Conservation (phyloP, 2,329 filamentous ascomycete species). For the Ophiostoma australiae region DNA sequence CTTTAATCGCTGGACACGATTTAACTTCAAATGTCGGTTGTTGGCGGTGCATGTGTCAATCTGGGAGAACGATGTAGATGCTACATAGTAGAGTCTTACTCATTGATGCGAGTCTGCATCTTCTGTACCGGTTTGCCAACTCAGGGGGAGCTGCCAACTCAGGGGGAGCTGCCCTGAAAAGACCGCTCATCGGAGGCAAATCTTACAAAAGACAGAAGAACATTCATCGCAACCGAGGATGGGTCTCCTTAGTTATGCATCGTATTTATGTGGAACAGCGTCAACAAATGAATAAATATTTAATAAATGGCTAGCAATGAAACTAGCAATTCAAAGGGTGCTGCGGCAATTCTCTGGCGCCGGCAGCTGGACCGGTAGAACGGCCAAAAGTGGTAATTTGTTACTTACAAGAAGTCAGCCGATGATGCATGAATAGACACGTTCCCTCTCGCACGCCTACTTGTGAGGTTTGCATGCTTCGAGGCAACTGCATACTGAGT, state of each 20-base stretch:
- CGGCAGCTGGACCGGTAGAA: neutral
- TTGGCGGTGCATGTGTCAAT: neutral
- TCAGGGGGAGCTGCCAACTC: neutral
- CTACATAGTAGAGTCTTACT: too few relatives aligned
- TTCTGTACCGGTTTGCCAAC: too few relatives aligned
- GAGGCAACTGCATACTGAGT: too few relatives aligned
- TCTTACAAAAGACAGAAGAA: neutral
- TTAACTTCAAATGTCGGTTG: neutral
- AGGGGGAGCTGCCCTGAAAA: neutral
- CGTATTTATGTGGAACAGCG: neutral
- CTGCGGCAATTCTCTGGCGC: conserved; percentile 4
- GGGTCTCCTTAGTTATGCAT: neutral
- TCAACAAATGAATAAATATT: neutral
- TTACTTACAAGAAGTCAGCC: neutral
- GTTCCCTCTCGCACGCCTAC: neutral
- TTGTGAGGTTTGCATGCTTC: neutral
- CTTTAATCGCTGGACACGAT: neutral
- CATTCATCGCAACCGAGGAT: neutral
- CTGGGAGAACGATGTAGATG: too few relatives aligned
- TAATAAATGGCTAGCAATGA: too few relatives aligned
- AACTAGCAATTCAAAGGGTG: neutral
- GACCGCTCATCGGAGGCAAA: conserved; percentile 4
- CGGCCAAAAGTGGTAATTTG: neutral
- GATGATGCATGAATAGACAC: neutral
- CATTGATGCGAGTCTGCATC: too few relatives aligned